A percentile compares a stretch with the other conserved stretches of the same genome.
These are phyloP conservation scores for Picochlorum sp. DNA, from an alignment of 139 green algal species.

Conservation along the genomic window DNA sequence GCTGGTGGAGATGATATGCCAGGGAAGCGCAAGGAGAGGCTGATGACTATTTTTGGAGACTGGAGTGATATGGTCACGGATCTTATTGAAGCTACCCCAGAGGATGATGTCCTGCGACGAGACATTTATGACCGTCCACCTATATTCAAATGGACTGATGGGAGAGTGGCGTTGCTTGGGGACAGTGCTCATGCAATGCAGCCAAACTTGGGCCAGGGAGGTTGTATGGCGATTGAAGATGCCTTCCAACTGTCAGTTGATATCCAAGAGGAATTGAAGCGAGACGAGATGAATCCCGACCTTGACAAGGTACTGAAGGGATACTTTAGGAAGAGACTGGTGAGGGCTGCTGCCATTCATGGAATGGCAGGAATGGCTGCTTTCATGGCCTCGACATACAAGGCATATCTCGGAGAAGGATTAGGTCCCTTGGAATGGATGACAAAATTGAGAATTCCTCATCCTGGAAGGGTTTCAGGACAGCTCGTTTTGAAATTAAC, in stretches of 20 bases:
- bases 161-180: conserved; percentile 81
- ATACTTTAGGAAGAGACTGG: conserved; percentile 44
- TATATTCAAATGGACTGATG: conserved; percentile 59
- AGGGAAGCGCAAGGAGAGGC: conserved; percentile 57
- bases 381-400: conserved; percentile 88
- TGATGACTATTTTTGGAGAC: conserved; percentile 83
- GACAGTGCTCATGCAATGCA: conserved; percentile 93
- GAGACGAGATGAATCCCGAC: conserved; percentile 8
- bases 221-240: conserved; percentile 92
- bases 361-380: conserved; percentile 79
- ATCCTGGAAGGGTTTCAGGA: conserved; percentile 74
- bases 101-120: conserved; percentile 83
- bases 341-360: conserved; percentile 75
- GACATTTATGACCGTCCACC: conserved; percentile 87
- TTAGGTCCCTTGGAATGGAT: conserved; percentile 63
- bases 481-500: conserved; percentile 60
- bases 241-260: conserved; percentile 62
- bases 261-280: conserved; percentile 28
- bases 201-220: conserved; percentile 95
- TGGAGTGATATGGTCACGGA: conserved; percentile 64
- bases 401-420: conserved; percentile 78
- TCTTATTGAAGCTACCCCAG: conserved; percentile 64
- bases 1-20: conserved; percentile 48
- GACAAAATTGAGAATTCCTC: conserved; percentile 78
- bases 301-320: conserved; percentile 23